phyloP scores from a whole-genome alignment of 2,329 filamentous ascomycete genomes.

The Sclerotinia subarctica region DNA sequence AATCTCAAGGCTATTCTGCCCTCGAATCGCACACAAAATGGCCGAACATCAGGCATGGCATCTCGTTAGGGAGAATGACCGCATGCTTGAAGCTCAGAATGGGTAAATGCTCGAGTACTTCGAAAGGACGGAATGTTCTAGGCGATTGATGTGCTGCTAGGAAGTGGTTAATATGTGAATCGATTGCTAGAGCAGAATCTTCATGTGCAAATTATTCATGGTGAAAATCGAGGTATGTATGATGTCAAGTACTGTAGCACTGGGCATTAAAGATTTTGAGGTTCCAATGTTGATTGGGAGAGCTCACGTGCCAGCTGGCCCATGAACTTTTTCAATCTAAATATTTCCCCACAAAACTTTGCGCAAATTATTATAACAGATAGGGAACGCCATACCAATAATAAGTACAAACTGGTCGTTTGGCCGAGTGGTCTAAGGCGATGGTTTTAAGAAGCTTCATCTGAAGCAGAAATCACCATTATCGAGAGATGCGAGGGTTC shows the following conservation, averaged over 20 bases:
- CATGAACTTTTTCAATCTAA: too few relatives aligned
- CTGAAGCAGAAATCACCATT: slow-evolving; percentile 31
- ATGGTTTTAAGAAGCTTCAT: slow-evolving; percentile 33
- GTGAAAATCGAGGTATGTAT: background rate
- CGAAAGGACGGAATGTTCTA: slow-evolving; percentile 26
- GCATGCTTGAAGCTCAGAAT: background rate
- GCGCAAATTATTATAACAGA: too few relatives aligned
- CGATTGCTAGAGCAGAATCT: background rate
- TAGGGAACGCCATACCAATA: too few relatives aligned
- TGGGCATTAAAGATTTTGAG: too few relatives aligned
- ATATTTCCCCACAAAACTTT: too few relatives aligned
- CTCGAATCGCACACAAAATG: background rate
- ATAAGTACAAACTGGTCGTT: too few relatives aligned
- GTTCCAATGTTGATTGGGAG: too few relatives aligned
- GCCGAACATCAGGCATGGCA: slow-evolving; percentile 5
- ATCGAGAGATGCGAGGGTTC: slow-evolving; percentile 38
- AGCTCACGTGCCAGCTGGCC: too few relatives aligned
- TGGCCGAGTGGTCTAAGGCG: slow-evolving; percentile 32
- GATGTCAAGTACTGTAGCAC: background rate
- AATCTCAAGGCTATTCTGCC: background rate
- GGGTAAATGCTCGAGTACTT: slow-evolving; percentile 22
- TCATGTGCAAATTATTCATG: background rate
- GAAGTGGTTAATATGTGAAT: too few relatives aligned
- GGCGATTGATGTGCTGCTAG: slow-evolving; percentile 13
- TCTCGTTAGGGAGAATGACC: background rate